Conservation (phyloP, 2,329 filamentous ascomycete genomes). For the Aaosphaeria arxii region DNA sequence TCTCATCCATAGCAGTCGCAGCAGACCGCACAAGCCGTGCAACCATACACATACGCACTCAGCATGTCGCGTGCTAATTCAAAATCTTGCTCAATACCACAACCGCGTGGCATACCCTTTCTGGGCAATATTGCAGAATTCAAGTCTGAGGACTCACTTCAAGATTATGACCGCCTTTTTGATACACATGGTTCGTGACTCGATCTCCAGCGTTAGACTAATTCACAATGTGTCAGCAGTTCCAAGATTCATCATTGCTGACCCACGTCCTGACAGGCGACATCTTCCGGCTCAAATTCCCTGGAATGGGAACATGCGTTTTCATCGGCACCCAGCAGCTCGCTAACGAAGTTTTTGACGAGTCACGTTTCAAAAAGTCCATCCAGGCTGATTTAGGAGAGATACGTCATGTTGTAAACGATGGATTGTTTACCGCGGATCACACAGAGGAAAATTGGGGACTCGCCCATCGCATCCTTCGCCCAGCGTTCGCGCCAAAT, state of each 20-base stretch:
- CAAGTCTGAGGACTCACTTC: constrained; percentile 55
- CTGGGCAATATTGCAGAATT: constrained; percentile 66
- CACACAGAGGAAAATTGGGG: constrained; percentile 40
- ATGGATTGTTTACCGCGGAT: constrained; percentile 42
- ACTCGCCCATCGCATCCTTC: constrained; percentile 62
- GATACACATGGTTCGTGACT: constrained; percentile 62
- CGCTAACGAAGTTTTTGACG: constrained; percentile 40
- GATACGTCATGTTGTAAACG: constrained; percentile 35
- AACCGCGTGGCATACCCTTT: constrained; percentile 62
- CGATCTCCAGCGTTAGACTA: neutral
- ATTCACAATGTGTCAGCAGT: no score
- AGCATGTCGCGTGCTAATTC: neutral
- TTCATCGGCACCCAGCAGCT: constrained; percentile 31
- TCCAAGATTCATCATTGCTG: neutral
- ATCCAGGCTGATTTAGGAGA: constrained; percentile 26
- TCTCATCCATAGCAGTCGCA: no score
- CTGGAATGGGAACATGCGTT: constrained; percentile 23
- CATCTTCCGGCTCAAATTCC: constrained; percentile 29
- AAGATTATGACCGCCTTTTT: constrained; percentile 56
- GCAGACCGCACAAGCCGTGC: no score
- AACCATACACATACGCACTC: no score
- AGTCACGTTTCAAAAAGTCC: constrained; percentile 33
- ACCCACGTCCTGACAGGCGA: neutral
- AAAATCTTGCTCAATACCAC: constrained; percentile 53
- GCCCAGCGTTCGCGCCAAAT: constrained; percentile 68